Conservation (phyloP, 768 basidiomycete genomes). For the Pisolithus tinctorius region DNA sequence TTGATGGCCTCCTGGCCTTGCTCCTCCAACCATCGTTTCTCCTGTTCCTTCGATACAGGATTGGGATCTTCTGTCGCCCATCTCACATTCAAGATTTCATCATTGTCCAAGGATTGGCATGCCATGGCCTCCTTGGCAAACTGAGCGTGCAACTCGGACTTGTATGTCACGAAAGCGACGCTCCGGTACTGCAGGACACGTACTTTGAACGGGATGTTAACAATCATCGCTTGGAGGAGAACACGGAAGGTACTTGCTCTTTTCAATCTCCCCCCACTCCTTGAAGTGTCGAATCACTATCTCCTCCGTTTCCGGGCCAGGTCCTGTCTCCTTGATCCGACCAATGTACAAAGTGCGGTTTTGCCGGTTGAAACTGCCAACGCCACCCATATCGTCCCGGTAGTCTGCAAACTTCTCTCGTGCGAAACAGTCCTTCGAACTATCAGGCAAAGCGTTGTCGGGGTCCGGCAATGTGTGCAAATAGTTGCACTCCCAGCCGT, state of each 20-base stretch:
- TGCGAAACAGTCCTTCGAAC: slow-evolving; percentile 94
- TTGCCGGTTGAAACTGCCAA: slow-evolving; percentile 90
- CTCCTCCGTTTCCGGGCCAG: slow-evolving; percentile 85
- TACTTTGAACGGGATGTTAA: slow-evolving; percentile 37
- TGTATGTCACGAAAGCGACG: slow-evolving; percentile 96
- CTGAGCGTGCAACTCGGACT: slow-evolving; percentile 76
- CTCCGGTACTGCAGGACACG: slow-evolving; percentile 90
- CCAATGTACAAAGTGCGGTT: slow-evolving; percentile 95
- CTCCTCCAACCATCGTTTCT: slow-evolving; percentile 77
- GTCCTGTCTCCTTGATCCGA: slow-evolving; percentile 86
- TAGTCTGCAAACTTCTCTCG: slow-evolving; percentile 97
- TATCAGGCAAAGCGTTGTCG: slow-evolving; percentile 67
- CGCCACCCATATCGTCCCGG: slow-evolving; percentile 99
- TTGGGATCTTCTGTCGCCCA: slow-evolving; percentile 99
- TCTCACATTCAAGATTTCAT: slow-evolving; percentile 95
- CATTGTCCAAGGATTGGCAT: slow-evolving; percentile 93
- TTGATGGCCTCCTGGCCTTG: slow-evolving; percentile 84
- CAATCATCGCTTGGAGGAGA: background rate
- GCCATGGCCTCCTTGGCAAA: slow-evolving; percentile 99
- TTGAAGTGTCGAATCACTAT: slow-evolving; percentile 87
- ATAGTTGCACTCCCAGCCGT: slow-evolving; percentile 98
- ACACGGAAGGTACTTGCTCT: slow-evolving; percentile 49
- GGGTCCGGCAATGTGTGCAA: slow-evolving; percentile 83
- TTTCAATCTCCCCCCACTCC: slow-evolving; percentile 92
- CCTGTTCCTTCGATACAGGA: slow-evolving; percentile 79